A percentile compares a stretch with the other conserved stretches of the same genome.
Evolutionary conservation across 2,329 filamentous ascomycete species (phyloP).

Genomic region (Fusarium secorum): DNA sequence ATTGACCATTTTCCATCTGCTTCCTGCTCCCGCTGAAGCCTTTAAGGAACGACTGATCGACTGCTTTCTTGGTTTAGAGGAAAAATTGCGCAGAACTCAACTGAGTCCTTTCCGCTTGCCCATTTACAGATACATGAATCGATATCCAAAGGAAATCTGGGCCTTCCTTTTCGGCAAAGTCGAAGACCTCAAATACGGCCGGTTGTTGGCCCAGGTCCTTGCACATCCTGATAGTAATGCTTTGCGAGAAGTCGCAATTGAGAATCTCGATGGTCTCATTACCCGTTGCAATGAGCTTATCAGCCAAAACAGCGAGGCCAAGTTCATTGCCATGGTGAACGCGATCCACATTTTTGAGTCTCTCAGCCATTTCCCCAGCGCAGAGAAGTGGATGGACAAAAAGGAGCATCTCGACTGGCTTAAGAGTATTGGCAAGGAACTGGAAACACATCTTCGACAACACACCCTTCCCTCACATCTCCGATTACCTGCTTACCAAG

Average conservation of each 20-base stretch:
- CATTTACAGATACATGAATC: slow-evolving; percentile 90
- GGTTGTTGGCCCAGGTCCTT: slow-evolving; percentile 89
- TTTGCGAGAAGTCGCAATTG: slow-evolving; percentile 76
- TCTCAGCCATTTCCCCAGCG: slow-evolving; percentile 71
- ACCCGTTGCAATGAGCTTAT: slow-evolving; percentile 70
- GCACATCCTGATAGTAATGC: slow-evolving; percentile 76
- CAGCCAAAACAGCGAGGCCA: slow-evolving; percentile 73
- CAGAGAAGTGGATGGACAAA: slow-evolving; percentile 75
- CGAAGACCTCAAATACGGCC: slow-evolving; percentile 85
- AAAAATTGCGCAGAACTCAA: slow-evolving; percentile 83
- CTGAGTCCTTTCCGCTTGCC: slow-evolving; percentile 91
- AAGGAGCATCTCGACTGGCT: slow-evolving; percentile 68
- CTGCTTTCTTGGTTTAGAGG: slow-evolving; percentile 87
- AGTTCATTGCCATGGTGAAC: slow-evolving; percentile 78
- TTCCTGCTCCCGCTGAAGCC: slow-evolving; percentile 86
- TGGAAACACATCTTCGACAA: slow-evolving; percentile 76
- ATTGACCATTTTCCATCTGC: slow-evolving; percentile 95
- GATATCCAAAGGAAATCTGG: slow-evolving; percentile 91
- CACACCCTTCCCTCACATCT: slow-evolving; percentile 76
- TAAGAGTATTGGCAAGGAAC: slow-evolving; percentile 74
- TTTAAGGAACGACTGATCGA: slow-evolving; percentile 93
- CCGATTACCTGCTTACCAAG: slow-evolving; percentile 86
- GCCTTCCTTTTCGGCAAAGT: slow-evolving; percentile 79
- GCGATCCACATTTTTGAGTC: slow-evolving; percentile 86
- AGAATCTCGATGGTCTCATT: slow-evolving; percentile 76